A percentile compares a stretch with the other conserved stretches of the same genome.
phyloP scores from a whole-genome alignment of 2,329 filamentous ascomycete species.

The Fusarium tuaranense region DNA sequence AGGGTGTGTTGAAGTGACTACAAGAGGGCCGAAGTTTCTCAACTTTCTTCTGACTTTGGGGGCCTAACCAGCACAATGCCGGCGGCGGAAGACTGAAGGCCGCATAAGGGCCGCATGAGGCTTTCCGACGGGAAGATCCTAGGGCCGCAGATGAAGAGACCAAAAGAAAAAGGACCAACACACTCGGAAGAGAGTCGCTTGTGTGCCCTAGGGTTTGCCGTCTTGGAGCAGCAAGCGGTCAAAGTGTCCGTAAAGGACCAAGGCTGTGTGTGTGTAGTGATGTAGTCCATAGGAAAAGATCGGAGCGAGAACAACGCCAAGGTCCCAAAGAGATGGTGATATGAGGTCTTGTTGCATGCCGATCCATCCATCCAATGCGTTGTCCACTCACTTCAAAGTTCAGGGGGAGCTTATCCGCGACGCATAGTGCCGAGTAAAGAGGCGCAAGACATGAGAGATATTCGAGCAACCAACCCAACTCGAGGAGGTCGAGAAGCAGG shows the following conservation, averaged over 20 bases:
- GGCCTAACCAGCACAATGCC: slow-evolving; percentile 10
- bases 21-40: slow-evolving; percentile 13
- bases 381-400: slow-evolving; percentile 30
- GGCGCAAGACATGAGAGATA: slow-evolving; percentile 29
- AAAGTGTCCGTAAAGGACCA: slow-evolving; percentile 1
- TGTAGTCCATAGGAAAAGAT: slow-evolving; percentile 19
- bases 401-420: slow-evolving; percentile 32
- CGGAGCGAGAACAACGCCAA: slow-evolving; percentile 26
- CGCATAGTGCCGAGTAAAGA: slow-evolving; percentile 27
- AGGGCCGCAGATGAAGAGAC: slow-evolving; percentile 27
- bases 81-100: slow-evolving; percentile 25
- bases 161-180: slow-evolving; percentile 25
- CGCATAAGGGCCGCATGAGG: slow-evolving; percentile 41
- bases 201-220: slow-evolving; percentile 9
- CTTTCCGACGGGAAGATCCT: slow-evolving; percentile 41
- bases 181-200: slow-evolving; percentile 6
- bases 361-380: slow-evolving; percentile 33
- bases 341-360: slow-evolving; percentile 30
- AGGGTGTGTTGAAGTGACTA: slow-evolving; percentile 7
- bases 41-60: slow-evolving; percentile 9
- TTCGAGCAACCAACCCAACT: slow-evolving; percentile 13
- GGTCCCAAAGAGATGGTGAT: slow-evolving; percentile 24
- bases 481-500: neutral
- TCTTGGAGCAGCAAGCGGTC: slow-evolving; percentile 23
- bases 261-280: neutral